Evolutionary conservation across 164 flowering plant species (phyloP), one percentile per base, ranked within the genome.

Genomic region (Stephania cephalantha): DNA sequence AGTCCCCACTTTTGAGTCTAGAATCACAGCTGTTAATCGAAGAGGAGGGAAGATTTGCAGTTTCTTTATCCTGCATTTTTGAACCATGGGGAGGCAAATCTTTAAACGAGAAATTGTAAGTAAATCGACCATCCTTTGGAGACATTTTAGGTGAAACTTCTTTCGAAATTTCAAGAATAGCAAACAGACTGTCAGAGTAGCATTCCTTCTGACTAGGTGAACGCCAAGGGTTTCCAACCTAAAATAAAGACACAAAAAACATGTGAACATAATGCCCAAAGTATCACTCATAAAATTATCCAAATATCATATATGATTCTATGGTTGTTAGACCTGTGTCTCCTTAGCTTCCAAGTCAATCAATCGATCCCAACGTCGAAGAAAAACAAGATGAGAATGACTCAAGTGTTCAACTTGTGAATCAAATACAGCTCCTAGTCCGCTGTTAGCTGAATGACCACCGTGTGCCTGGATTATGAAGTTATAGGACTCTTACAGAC

Each of bases 341-440:
- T 85, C 90, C 77, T 84, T 90, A 53, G 99, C 94, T 81, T 96
- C 99, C 80, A 96, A 84, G 81, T 96, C 99, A 81, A 96, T 89
- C 78, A 96, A 79, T 67, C 88, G 81, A 77, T 91, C 95, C 99
- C 99, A 96, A 22, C 84, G 89, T 55, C 77, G 79, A 74, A 96
- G 89, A 82, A 96, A 96, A 78, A 55, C 76, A 78, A 29, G 82
- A 71, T 96, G 97, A 79, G 83, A 69, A 75, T 68, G 67, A 46
- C 92, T 86, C 74, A 96, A 84, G 84, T 94, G 97, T 70, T 81
- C 74, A 66, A 88, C 84, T 71, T 79, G 81, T 68, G 94, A 83
- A 78, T 88, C 87, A 83, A 88, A 94, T 46, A 89, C 22, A 82
- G 85, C 90, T 20, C 90, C 92, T 75, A 96, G 82, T 63, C 99